Evolutionary conservation across 2,329 filamentous ascomycete genomes (phyloP), one percentile per base, ranked within the genome.

Genomic region (Neofusicoccum laricinum): DNA sequence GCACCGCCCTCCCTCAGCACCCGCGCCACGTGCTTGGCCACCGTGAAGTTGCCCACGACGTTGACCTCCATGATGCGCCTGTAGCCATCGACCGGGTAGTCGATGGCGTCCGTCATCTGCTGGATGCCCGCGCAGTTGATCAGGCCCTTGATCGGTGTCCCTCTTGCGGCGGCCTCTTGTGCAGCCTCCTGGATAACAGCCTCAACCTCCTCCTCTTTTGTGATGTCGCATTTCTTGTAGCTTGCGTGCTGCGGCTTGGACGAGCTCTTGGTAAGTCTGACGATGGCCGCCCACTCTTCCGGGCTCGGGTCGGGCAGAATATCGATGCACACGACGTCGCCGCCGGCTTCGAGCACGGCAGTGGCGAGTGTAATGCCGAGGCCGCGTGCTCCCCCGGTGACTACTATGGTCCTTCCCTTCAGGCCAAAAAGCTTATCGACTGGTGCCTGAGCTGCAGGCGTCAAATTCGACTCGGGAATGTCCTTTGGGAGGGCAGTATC

Each of bases 1-100:
- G 40, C 41, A 6, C 58, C 58, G 45, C 58, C 58, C 4, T 62
- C 58, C 19, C 58, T 50, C 58, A 62, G 14, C 58, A 62, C 58
- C 58, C 58, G 32, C 34, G 58, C 58, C 3, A 49, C 43, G 21
- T 62, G 58, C 58, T 62, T 62, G 32, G 74, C 71, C 7, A 71
- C 67, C 30, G 74, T 69, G 65, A 78, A 77, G 4, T 74, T 75
- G 5, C 77, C 76, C n/a, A 73, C 70, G 1, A 76, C 71, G 51
- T 79, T 78, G 45, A 77, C 71, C 53, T 77, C 72, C 11, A 78
- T 65, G 30, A 79, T 73, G 34, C 71, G 71, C 5, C 73, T 69
- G 65, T 77, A 77, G 15, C 73, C 69, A 12, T 70, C 67, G 19
- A 69, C 65, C 2, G 72, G 69, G 58, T 78, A 78, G 41, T 73